These are phyloP conservation scores for Casuarina cunninghamiana DNA, from an alignment of 306 rosid species.

Conservation along the genomic window DNA sequence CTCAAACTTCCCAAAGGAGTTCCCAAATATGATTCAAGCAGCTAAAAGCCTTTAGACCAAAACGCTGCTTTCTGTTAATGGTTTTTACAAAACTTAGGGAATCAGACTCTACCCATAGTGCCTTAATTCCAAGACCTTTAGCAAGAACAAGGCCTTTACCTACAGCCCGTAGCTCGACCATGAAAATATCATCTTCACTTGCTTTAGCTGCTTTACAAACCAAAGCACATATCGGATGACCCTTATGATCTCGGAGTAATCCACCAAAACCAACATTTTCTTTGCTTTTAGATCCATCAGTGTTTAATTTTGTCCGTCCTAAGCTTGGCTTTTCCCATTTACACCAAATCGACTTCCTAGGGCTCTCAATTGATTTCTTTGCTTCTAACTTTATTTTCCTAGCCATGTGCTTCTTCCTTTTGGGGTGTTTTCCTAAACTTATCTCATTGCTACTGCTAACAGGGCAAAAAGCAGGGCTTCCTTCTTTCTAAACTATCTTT, in stretches of 20 bases:
- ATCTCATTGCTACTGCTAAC: no score
- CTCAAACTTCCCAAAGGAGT: no score
- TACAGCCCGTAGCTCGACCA: slow-evolving; percentile 50
- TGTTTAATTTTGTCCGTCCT: background rate
- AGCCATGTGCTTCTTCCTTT: no score
- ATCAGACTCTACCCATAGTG: slow-evolving; percentile 54
- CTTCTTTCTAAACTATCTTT: no score
- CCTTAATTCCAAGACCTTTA: slow-evolving; percentile 38
- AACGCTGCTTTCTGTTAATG: no score
- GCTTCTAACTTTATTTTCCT: no score
- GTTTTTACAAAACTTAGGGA: slow-evolving; percentile 45
- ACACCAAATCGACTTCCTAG: no score
- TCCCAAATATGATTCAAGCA: no score
- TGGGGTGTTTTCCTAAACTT: no score
- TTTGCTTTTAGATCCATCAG: background rate
- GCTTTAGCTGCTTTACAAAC: background rate
- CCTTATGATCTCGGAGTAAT: background rate
- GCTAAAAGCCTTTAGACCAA: no score
- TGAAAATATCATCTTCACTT: slow-evolving; percentile 24
- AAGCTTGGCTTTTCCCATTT: background rate
- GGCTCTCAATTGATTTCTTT: no score
- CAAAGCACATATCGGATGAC: background rate
- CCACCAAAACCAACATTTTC: background rate
- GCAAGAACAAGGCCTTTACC: slow-evolving; percentile 57
- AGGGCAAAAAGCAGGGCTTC: no score